Conservation (phyloP, 1,139 yeast species). For the Suhomyces terraborum region DNA sequence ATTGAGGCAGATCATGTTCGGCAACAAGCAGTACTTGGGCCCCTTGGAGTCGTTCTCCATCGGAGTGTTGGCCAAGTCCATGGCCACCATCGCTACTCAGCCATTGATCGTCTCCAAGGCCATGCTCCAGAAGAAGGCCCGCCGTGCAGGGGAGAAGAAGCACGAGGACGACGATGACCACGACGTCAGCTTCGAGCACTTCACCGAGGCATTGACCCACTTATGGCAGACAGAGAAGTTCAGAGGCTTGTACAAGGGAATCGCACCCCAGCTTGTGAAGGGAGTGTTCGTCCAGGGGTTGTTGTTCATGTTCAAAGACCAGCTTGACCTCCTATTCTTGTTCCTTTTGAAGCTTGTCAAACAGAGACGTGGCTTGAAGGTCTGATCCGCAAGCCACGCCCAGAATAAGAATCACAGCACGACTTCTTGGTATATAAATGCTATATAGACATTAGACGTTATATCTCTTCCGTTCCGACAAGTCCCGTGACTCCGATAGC, state of each 20-base stretch:
- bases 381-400: too few species aligned
- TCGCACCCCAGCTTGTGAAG: slow-evolving; percentile 78
- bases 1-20: slow-evolving; percentile 57
- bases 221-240: slow-evolving; percentile 54
- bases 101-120: slow-evolving; percentile 86
- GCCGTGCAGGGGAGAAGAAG: slow-evolving; percentile 23
- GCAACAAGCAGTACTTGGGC: slow-evolving; percentile 47
- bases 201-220: slow-evolving; percentile 55
- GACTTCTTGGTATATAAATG: neutral
- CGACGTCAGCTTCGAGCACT: slow-evolving; percentile 45
- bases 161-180: slow-evolving; percentile 31
- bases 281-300: slow-evolving; percentile 87
- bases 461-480: neutral
- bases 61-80: slow-evolving; percentile 77
- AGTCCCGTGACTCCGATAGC: neutral
- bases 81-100: slow-evolving; percentile 81
- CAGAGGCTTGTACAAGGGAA: slow-evolving; percentile 69
- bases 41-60: slow-evolving; percentile 71
- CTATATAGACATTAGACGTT: slow-evolving; percentile 3
- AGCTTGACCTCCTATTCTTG: slow-evolving; percentile 50
- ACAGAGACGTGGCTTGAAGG: slow-evolving; percentile 8
- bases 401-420: too few species aligned
- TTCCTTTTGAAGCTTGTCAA: slow-evolving; percentile 30
- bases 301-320: slow-evolving; percentile 81
- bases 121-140: slow-evolving; percentile 63